Evolutionary conservation across 345 rosid species (phyloP).

Genomic region (Acer saccharum): DNA sequence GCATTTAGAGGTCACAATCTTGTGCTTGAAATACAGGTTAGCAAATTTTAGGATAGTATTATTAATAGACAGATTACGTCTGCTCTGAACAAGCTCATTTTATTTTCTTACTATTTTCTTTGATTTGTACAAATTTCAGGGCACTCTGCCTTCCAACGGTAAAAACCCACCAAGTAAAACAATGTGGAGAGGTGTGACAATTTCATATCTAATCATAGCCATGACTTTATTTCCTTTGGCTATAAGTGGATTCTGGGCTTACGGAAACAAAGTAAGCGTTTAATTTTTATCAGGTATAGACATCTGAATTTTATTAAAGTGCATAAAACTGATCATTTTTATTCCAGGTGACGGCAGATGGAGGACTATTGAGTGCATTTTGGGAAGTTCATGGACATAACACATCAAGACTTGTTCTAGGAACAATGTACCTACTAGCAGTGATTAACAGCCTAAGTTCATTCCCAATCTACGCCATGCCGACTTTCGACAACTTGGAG

Average conservation of each 20-base stretch:
- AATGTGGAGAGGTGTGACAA: conserved; percentile 55
- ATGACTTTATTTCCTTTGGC: conserved; percentile 38
- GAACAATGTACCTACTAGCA: conserved; percentile 27
- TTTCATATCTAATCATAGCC: conserved; percentile 42
- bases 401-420: conserved; percentile 28
- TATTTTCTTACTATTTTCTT: neutral
- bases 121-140: conserved; percentile 32
- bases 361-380: conserved; percentile 41
- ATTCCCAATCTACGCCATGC: conserved; percentile 63
- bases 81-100: too few relatives aligned
- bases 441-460: conserved; percentile 36
- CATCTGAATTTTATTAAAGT: neutral
- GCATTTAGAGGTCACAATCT: conserved; percentile 64
- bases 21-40: conserved; percentile 65
- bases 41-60: too few relatives aligned
- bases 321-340: neutral
- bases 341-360: conserved; percentile 30
- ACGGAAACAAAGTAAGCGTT: conserved; percentile 43
- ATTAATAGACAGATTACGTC: too few relatives aligned
- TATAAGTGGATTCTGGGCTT: conserved; percentile 56
- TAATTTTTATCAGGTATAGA: neutral
- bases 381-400: conserved; percentile 20
- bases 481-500: conserved; percentile 55
- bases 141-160: conserved; percentile 49
- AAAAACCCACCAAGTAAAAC: conserved; percentile 26